Conservation (phyloP, 2,329 filamentous ascomycete species). For the Scedosporium aurantiacum region DNA sequence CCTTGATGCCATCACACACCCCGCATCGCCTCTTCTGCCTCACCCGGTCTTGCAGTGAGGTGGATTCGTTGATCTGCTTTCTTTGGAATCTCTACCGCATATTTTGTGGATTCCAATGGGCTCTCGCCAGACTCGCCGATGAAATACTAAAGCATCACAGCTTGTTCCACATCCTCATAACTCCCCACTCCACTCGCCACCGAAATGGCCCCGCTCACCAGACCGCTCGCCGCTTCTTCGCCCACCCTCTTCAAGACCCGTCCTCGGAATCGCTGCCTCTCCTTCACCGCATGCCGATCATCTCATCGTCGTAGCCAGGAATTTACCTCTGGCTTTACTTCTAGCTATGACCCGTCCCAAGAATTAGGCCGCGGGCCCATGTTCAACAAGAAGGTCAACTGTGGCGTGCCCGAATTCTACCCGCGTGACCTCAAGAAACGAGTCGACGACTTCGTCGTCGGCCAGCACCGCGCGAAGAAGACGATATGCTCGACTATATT, state of each 20-base stretch:
- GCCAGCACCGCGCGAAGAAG: constrained; percentile 90
- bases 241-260: background rate
- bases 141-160: background rate
- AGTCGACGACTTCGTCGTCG: constrained; percentile 91
- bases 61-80: background rate
- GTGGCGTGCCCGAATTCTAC: constrained; percentile 53
- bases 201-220: constrained; percentile 6
- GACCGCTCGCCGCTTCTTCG: constrained; percentile 3
- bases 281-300: constrained; percentile 10
- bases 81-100: background rate
- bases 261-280: constrained; percentile 15
- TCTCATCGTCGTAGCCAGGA: constrained; percentile 31
- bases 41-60: background rate
- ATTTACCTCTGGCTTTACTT: constrained; percentile 48
- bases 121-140: background rate
- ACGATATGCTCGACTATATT: constrained; percentile 87
- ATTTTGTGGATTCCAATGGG: background rate
- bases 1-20: background rate
- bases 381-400: constrained; percentile 40
- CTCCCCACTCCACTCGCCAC: background rate
- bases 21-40: background rate
- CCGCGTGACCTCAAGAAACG: constrained; percentile 70
- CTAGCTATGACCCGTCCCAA: constrained; percentile 44
- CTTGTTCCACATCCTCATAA: background rate
- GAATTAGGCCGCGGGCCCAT: constrained; percentile 47